Base-by-base conservation (phyloP, 192 early-diverging fungal genomes). In the Jimgerdemannia lactiflua region DNA sequence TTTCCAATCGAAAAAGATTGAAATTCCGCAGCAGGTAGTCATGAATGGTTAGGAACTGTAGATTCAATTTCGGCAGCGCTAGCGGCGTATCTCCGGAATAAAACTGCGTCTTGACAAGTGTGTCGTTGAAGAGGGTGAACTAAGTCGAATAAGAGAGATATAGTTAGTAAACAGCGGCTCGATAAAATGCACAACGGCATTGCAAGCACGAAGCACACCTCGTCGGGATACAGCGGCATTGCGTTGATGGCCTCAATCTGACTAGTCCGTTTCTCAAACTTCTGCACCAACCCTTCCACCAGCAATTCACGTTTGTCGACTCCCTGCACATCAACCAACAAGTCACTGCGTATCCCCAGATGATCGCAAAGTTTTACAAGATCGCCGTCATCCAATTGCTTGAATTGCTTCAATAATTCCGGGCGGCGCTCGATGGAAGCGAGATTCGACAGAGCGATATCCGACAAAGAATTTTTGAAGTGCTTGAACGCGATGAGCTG, bases 1-100 rank as follows among this genome's bases (percentile, higher is more conserved):
- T 89, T 77, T 99, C 98, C 20, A 95, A 74, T 7, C 91, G 89
- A 82, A 93, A 92, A 40, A 99, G 85, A 64, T 89, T 89, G 70
- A 95, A 94, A 79, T 94, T 94, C 43, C 98, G 89, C 18, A 90
- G 80, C 65, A 99, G 78, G 80, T 98, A 98, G 78, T 99, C 98
- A 49, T 93, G 92, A 19, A 96, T 77, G 0, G 96, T 93, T 73
- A 99, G 84, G 78, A 94, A 99, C 85, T 99, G 98, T 39, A 99
- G 84, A 69, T 93, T 93, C 20, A 99, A 87, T 78, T 97, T 96
- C 4, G 98, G 98, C 4, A 96, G 79, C 2, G 93, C 87, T 17
- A 91, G 74, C 14, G 88, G 88, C n/a, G 81, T 73, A 40, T 86
- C 85, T 20, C 81, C 81, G 14, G 80, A 81, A 72, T 87, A 83